Percentiles rank a stretch among this genome's conserved stretches.
Evolutionary conservation across 164 flowering plant genomes (phyloP).

Genomic region (Vitis rupestris): DNA sequence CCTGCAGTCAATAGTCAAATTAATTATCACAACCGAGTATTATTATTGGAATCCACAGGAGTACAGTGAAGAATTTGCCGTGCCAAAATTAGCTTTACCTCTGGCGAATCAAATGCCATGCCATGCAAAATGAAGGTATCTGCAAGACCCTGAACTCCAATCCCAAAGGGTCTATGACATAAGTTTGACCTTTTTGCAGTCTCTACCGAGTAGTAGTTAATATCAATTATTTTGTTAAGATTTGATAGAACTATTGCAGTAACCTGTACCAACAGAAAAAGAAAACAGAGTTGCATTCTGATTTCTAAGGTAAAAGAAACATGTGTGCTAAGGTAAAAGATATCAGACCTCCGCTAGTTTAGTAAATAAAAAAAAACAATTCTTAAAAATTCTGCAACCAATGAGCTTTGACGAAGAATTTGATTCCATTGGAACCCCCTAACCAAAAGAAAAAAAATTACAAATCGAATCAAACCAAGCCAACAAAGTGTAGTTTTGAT

Average conservation of each 20-base stretch:
- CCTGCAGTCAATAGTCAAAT: conserved; percentile 37
- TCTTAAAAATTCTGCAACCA: conserved; percentile 72
- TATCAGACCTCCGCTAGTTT: conserved; percentile 82
- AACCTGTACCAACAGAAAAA: conserved; percentile 41
- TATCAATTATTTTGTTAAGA: conserved; percentile 91
- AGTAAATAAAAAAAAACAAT: conserved; percentile 87
- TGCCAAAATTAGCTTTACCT: conserved; percentile 42
- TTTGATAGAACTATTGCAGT: conserved; percentile 67
- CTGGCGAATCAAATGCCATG: conserved; percentile 95
- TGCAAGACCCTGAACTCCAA: conserved; percentile 98
- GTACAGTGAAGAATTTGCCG: no score
- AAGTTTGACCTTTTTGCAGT: conserved; percentile 86
- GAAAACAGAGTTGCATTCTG: background rate
- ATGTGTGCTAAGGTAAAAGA: background rate
- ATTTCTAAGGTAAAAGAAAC: background rate
- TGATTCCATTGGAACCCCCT: conserved; percentile 79
- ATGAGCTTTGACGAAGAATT: conserved; percentile 85
- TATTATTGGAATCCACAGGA: no score
- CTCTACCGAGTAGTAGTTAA: conserved; percentile 89
- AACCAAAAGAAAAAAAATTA: background rate
- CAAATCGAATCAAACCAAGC: background rate
- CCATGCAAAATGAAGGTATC: conserved; percentile 94
- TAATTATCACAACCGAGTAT: background rate
- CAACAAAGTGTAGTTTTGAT: background rate
- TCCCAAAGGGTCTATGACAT: conserved; percentile 90